Base-by-base conservation (phyloP, 371 early-diverging fungal genomes). In the Apophysomyces ossiformis region DNA sequence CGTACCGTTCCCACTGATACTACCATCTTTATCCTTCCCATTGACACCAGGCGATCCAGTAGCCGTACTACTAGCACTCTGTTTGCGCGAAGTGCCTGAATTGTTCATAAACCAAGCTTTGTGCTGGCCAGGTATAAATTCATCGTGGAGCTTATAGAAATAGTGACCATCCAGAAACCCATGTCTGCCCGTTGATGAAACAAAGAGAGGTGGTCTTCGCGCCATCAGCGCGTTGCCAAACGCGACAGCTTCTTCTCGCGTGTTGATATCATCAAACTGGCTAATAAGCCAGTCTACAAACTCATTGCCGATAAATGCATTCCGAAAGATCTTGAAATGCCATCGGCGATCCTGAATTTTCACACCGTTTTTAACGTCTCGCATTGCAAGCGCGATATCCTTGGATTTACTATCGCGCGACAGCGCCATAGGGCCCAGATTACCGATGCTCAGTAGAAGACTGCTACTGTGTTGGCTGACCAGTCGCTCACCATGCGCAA, bases 161-260 rank as follows among this genome's bases (percentile, higher is more conserved):
- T 95, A 96, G 60, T 93, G 90, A 0, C 98, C 99, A 66, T 98
- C 99, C 68, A 96, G 64, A 67, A 98, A 94, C 21, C 74, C 66
- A 62, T 94, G 94, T 15, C 85, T 75, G 5, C 82, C 78, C 37
- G 88, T 86, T 7, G 88, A 94, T 50, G 97, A 96, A 26, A 85
- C 79, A 70, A 97, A 86, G 13, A 98, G 63, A 1, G 80, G 80
- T 3, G 83, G 78, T 7, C 92, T 94, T 15, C 88, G 81, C 18
- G 86, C 81, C 74, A 95, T 77, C 44, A 97, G 85, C 16, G 76
- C 64, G 69, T 94, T 93, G 5, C 96, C 98, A 70, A 92, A 91
- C 1, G 81, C 85, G 4, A 92, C 88, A 0, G 98, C 99, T 59
- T 93, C 92, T 41, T 92, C 89, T 8, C 96, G 80, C 5, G 92